Base-by-base conservation (phyloP, 73 alveolate species). In the Paramecium tetraurelia region DNA sequence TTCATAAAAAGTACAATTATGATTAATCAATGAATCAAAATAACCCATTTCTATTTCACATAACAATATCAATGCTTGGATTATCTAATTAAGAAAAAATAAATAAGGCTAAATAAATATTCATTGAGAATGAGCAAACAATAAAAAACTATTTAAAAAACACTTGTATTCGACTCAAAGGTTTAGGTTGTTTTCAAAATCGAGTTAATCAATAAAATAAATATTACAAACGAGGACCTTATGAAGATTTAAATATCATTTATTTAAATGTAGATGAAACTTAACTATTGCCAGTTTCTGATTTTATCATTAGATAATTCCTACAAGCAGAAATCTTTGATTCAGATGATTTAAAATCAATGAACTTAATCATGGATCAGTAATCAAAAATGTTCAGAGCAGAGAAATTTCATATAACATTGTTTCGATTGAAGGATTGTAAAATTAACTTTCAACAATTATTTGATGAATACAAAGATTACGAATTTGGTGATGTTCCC, bases 231-330 rank as follows among this genome's bases (percentile, higher is more conserved):
- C 11, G 57, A 80, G 70, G 75, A 20, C 46, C 46, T 22, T 80
- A 80, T 80, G 72, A 80, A 41, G 57, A 80, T 80, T 41, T 80
- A 35, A 44, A 29, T 22, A 44, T 80, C 2, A 44, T 80, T 31
- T 80, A 80, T 80, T 43, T 80, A 46, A 46, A 80, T 80, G 44
- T 80, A 33, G 90, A 80, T 80, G 70, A 80, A 80, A 44, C 90
- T 75, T 68, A 35, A 6, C 18, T 80, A 24, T 20, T 80, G 10
- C 76, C 70, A 8, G 57, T 80, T 4, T 80, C 90, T 12, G 90
- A 80, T 44, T 80, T 80, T 8, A 31, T 80, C 43, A 80, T 80
- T 14, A 80, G 90, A 80, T 16, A 80, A 80, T 80, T 80, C 24
- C 14, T 80, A 11, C 14, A 44, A 44, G 46, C 43, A 20, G 75